Base-by-base conservation (phyloP, 192 early-diverging fungal species). In the Pilobolus umbonatus region DNA sequence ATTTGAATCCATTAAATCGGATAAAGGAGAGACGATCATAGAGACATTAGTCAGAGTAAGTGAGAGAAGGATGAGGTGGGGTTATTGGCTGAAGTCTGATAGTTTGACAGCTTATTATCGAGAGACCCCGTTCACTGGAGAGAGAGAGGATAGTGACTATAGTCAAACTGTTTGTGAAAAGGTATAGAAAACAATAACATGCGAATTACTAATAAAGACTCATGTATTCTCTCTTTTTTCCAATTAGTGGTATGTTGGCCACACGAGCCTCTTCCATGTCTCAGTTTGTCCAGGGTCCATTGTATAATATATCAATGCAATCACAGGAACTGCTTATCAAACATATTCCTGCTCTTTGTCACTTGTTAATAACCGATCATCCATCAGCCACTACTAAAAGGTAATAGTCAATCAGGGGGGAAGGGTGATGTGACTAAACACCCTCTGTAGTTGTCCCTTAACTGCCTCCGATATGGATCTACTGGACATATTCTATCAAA, bases 401-500 rank as follows among this genome's bases (percentile, higher is more conserved):
- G 60, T 69, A 56, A 39, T 44, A 25, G 30, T 10, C 12, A 48
- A 17, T 15, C 10, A 29, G n/a, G 1, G 24, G 32, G n/a, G 4
- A 11, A 30, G 25, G 10, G 19, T 36, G 11, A 21, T 22, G 15
- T 46, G 11, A 56, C 4, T 24, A 14, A 29, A 45, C 24, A 46
- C 19, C 6, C 1, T 49, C 11, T 11, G 36, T 42, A 57, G 68
- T 19, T 36, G 15, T 7, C 52, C 60, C 22, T 42, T 69, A 4
- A 59, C 55, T 22, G 30, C 28, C 4, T 51, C 56, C 5, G 57
- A 64, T 38, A 45, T 69, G 32, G 60, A 53, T n/a, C 38, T 69
- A 11, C 21, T 69, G 5, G 61, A 69, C 10, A 44, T 57, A 3
- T 40, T 69, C n/a, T 59, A 69, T 40, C 40, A 34, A 39, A 64